Conservation (phyloP, 2,329 filamentous ascomycete species). For the Sporothrix humicola region DNA sequence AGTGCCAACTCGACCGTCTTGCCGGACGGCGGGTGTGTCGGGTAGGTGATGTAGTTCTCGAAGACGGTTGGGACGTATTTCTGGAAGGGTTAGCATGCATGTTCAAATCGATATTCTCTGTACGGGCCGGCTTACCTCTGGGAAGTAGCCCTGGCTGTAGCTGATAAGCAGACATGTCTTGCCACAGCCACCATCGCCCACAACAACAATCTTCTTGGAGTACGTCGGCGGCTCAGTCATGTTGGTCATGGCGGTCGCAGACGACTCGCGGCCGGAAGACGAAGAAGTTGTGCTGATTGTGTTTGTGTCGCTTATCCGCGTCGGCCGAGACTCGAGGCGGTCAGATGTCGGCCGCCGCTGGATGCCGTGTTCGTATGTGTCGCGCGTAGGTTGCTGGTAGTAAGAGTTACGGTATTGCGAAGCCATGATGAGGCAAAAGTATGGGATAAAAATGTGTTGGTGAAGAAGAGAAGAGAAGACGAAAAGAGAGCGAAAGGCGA, state of each 20-base stretch:
- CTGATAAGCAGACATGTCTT: slow-evolving; percentile 99
- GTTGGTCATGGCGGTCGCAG: slow-evolving; percentile 66
- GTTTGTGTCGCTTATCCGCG: slow-evolving; percentile 84
- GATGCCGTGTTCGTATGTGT: slow-evolving; percentile 50
- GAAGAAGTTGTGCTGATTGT: slow-evolving; percentile 83
- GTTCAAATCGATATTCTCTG: no score
- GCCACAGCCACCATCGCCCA: slow-evolving; percentile 95
- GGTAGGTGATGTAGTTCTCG: slow-evolving; percentile 99
- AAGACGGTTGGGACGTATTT: slow-evolving; percentile 99
- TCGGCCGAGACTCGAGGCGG: slow-evolving; percentile 57
- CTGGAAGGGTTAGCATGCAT: slow-evolving; percentile 54
- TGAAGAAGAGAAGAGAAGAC: slow-evolving; percentile 5
- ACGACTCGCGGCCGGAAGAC: slow-evolving; percentile 75
- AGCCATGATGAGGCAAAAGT: slow-evolving; percentile 21
- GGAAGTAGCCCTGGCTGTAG: slow-evolving; percentile 98
- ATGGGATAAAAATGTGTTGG: not conserved
- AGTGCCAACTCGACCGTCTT: slow-evolving; percentile 96
- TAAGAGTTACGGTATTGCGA: slow-evolving; percentile 62
- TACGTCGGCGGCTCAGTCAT: slow-evolving; percentile 90
- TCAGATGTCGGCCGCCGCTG: slow-evolving; percentile 47
- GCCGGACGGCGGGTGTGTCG: slow-evolving; percentile 81
- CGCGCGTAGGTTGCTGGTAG: slow-evolving; percentile 51
- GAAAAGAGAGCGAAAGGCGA: not conserved
- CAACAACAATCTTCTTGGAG: slow-evolving; percentile 99
- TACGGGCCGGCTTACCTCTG: slow-evolving; percentile 70